phyloP scores from a whole-genome alignment of 805 yeast genomes.

The Yarrowia yakushimensis region DNA sequence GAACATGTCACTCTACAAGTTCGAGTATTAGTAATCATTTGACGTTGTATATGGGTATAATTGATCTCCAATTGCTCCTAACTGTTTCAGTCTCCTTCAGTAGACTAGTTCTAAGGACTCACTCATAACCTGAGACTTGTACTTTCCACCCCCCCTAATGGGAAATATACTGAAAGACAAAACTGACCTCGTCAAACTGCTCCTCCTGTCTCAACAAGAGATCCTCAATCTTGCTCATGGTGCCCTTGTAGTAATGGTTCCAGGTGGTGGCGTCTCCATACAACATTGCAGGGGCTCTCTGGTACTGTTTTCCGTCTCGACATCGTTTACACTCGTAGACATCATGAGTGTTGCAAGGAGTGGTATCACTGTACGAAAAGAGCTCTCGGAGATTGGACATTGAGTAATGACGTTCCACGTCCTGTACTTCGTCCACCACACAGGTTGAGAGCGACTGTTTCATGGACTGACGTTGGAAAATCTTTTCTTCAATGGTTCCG shows the following conservation, averaged over 20 bases:
- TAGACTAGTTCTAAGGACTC: too few relatives aligned
- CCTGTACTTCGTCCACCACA: constrained; percentile 95
- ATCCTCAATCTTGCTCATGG: constrained; percentile 67
- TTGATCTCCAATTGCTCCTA: too few relatives aligned
- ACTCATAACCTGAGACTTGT: too few relatives aligned
- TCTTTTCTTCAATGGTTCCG: constrained; percentile 94
- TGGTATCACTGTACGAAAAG: constrained; percentile 63
- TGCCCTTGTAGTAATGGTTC: constrained; percentile 78
- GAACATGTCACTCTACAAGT: too few relatives aligned
- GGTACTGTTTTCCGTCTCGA: constrained; percentile 53
- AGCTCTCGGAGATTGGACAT: constrained; percentile 73
- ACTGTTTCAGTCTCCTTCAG: too few relatives aligned
- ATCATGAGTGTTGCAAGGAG: constrained; percentile 87
- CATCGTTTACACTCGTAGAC: constrained; percentile 88
- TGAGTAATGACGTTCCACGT: constrained; percentile 87
- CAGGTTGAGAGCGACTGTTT: constrained; percentile 89
- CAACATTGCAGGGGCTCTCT: constrained; percentile 77
- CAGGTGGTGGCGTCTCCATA: constrained; percentile 98
- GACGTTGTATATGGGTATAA: too few relatives aligned
- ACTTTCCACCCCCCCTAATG: constrained; percentile 41
- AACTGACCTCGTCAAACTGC: constrained; percentile 65
- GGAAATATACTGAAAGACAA: constrained; percentile 90
- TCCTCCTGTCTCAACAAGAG: constrained; percentile 70
- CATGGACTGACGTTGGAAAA: constrained; percentile 93
- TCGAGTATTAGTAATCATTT: too few relatives aligned